Evolutionary conservation across 2,329 filamentous ascomycete species (phyloP), one percentile per base, ranked within the genome.

Genomic region (Ustilaginoidea virens): DNA sequence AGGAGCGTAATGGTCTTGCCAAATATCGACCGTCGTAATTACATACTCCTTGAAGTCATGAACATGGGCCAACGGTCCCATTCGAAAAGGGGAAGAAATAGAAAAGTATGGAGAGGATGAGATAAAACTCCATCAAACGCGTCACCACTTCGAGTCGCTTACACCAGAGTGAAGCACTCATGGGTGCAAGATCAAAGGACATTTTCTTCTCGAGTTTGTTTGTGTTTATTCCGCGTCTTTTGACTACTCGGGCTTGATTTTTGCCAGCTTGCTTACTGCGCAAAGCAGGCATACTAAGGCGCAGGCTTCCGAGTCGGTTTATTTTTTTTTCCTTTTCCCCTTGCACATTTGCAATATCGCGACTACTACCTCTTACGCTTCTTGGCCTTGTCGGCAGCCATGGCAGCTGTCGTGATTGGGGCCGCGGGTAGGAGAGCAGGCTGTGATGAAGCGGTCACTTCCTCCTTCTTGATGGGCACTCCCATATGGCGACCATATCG

Each of bases 401-500:
- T 40, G 15, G 51, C 41, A 11, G 52, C 44, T 14, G 49, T 47
- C 13, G 56, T 49, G 21, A 64, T 57, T 12, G 61, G 56, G 3
- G 61, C 55, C 7, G 60, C 55, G 6, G 57, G 56, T 21, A 61
- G 49, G 25, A 63, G 50, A 25, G 52, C 44, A 32, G 45, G 48
- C 31, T 46, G 58, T 30, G 47, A 22, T 49, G 50, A 35, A 43
- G 49, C 32, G 40, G 52, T 13, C 42, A 59, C 41, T 17, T 74
- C 70, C 19, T 68, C 61, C 34, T 67, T 67, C 48, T 67, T 67
- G 44, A 74, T 60, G 29, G 72, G 69, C 22, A 77, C 72, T 33
- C 72, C 72, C 72, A 77, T 77, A 49, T 77, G 72, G 38, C 72
- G 69, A 42, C 72, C 72, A 48, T 94, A 96, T 33, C 90, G 77